These are phyloP conservation scores for Endoconidiophora polonica DNA, from an alignment of 2,329 filamentous ascomycete species.

Conservation along the genomic window DNA sequence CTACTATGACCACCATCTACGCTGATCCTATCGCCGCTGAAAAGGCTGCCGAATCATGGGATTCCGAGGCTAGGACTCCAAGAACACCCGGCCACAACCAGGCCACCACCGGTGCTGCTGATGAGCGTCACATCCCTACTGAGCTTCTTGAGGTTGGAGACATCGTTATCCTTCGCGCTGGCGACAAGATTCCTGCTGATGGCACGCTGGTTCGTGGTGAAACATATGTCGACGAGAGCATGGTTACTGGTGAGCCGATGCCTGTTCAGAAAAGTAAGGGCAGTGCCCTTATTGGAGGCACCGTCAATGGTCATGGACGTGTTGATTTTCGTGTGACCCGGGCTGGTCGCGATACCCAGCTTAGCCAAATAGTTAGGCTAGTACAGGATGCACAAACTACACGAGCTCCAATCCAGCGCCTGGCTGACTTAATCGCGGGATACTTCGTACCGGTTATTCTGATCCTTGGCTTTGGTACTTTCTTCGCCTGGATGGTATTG, in stretches of 20 bases:
- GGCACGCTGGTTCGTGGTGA: constrained; percentile 75
- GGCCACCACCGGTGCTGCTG: constrained; percentile 48
- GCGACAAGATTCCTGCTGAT: constrained; percentile 93
- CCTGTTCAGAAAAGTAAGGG: constrained; percentile 80
- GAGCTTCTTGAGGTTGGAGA: constrained; percentile 90
- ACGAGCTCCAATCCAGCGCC: constrained; percentile 80
- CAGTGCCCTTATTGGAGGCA: constrained; percentile 70
- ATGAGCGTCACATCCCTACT: constrained; percentile 65
- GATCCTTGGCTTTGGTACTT: constrained; percentile 66
- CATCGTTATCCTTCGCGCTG: constrained; percentile 79
- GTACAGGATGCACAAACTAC: constrained; percentile 94
- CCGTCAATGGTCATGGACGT: constrained; percentile 84
- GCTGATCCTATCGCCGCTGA: constrained; percentile 84
- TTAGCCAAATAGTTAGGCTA: constrained; percentile 96
- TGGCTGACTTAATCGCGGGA: constrained; percentile 80
- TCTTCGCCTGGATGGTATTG: constrained; percentile 84
- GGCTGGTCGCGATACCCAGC: constrained; percentile 84
- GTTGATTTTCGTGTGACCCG: constrained; percentile 85
- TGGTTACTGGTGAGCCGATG: constrained; percentile 96
- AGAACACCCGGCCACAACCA: constrained; percentile 18
- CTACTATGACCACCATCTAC: constrained; percentile 95
- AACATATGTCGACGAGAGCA: constrained; percentile 90
- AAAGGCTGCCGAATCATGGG: constrained; percentile 72
- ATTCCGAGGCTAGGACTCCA: constrained; percentile 27
- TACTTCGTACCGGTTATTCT: constrained; percentile 90